Percentiles rank a stretch among this genome's conserved stretches.
Conservation (phyloP, 2,329 filamentous ascomycete species). For the Bipolaris cookei region DNA sequence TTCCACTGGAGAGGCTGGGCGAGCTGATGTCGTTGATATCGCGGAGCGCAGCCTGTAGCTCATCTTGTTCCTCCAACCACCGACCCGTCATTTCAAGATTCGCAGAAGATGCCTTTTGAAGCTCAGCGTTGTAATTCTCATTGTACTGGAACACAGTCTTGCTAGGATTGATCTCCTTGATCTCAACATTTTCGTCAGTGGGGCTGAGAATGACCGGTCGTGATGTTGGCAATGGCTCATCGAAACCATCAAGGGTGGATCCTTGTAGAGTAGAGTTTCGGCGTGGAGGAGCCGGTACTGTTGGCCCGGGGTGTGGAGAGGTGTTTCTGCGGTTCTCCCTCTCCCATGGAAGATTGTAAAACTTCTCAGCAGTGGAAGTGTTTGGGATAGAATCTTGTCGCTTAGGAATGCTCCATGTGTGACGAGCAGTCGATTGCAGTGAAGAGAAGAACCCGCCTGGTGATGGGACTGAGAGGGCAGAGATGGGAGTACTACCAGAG, state of each 20-base stretch:
- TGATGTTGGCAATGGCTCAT: constrained; percentile 41
- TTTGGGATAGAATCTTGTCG: constrained; percentile 66
- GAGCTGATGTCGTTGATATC: constrained; percentile 56
- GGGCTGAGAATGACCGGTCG: constrained; percentile 40
- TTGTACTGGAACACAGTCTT: constrained; percentile 76
- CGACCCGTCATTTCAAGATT: constrained; percentile 83
- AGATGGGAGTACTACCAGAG: constrained; percentile 67
- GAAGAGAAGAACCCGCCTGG: constrained; percentile 91
- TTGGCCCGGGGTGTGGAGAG: constrained; percentile 24
- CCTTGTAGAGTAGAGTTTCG: constrained; percentile 39
- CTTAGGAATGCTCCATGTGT: constrained; percentile 75
- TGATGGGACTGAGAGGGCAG: constrained; percentile 85
- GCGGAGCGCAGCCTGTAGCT: constrained; percentile 72
- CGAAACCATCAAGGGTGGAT: constrained; percentile 44
- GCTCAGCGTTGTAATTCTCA: constrained; percentile 74
- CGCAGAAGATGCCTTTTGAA: constrained; percentile 72
- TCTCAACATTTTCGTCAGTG: constrained; percentile 52
- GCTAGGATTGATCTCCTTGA: constrained; percentile 64
- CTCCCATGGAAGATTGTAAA: constrained; percentile 83
- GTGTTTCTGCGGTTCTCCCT: constrained; percentile 51
- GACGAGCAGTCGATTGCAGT: constrained; percentile 74
- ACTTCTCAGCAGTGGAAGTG: constrained; percentile 88
- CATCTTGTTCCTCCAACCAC: constrained; percentile 83
- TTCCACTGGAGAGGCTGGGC: constrained; percentile 48
- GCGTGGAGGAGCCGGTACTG: constrained; percentile 26